Base-by-base conservation (phyloP, 2,329 filamentous ascomycete genomes). In the Harringtonia aguacate region DNA sequence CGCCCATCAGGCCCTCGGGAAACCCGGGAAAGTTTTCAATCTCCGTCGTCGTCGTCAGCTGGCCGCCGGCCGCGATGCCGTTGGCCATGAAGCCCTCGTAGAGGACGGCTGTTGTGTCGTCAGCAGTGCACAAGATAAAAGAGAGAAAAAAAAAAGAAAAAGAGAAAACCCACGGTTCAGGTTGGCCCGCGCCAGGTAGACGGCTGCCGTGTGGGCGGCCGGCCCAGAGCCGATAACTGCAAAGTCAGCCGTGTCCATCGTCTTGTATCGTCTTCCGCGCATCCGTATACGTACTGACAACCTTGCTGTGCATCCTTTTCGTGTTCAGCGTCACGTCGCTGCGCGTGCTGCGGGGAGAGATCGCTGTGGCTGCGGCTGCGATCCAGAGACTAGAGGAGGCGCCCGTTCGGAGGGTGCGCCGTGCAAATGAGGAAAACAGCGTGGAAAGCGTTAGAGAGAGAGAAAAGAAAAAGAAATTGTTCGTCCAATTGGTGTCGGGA, bases 61-160 rank as follows among this genome's bases (percentile, higher is more conserved):
- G 92, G 46, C 92, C 92, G 55, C 92, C 92, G 36, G 92, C 87
- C 8, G 92, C 92, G 57, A 94, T 94, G 58, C 90, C 92, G 60
- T 95, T 92, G 56, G 92, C 92, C 63, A 98, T 81, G 76, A 98
- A 95, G 55, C 92, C 92, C 70, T 98, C 92, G 63, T 97, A 98
- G 54, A 98, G 75, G 50, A 95, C 85, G 50, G 92, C 79, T 79
- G 50, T 21, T 3, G 34, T n/a, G n/a, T n/a, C n/a, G 36, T 28
- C 15, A 20, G 30, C 21, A 47, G 44, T 7, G 12, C 21, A n/a
- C 29, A 2, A 4, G n/a, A 21, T n/a, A 28, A 22, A 18, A 9
- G 12, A 20, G 20, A 18, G 21, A 8, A 4, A 2, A 28, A 9
- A 18, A 2, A 8, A 12, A 22, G 8, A 20, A 28, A 18, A 35